Evolutionary conservation across 2,329 filamentous ascomycete species (phyloP), one percentile per base, ranked within the genome.

Genomic region (Trematosphaeria pertusa): DNA sequence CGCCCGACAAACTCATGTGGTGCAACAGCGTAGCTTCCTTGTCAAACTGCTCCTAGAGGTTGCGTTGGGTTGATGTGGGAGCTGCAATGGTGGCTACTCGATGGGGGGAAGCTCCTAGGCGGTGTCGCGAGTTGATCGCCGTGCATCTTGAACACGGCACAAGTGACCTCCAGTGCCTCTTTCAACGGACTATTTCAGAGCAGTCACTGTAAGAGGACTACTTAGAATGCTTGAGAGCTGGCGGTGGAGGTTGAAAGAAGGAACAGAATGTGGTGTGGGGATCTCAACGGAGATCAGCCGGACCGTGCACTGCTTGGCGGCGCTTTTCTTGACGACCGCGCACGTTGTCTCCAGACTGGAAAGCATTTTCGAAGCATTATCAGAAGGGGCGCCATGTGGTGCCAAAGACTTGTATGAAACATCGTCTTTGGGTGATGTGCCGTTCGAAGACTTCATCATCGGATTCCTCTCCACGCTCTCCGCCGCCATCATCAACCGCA

Each of bases 231-330:
- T 9, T 12, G 12, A 12, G n/a, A 17, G 11, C 8, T 3, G 11
- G 20, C 14, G 8, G 10, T 21, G 10, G 18, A 5, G 14, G 20
- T 17, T 20, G 17, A 21, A 20, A 12, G 11, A 12, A 5, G 11
- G 18, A 21, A 12, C 32, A 12, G 34, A 20, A 9, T 10, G 14
- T 19, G 12, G 18, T 17, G 12, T 12, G 14, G 18, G n/a, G 34
- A 22, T 37, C 34, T 3, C 18, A 21, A 10, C 3, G 14, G 11
- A 5, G 3, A 21, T 3, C n/a, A 24, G 10, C 11, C 21, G 18
- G 34, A 4, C 35, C 18, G 20, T 24, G 35, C 34, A 24, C 11
- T 11, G 35, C 35, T 37, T 37, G 35, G 35, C 35, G 20, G 12
- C 21, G 35, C 35, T 15, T 37, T 37, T 12, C 21, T 22, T 26